Evolutionary conservation across 163 green algal genomes (phyloP), one percentile per base, ranked within the genome.

Genomic region (Scenedesmus sp.): DNA sequence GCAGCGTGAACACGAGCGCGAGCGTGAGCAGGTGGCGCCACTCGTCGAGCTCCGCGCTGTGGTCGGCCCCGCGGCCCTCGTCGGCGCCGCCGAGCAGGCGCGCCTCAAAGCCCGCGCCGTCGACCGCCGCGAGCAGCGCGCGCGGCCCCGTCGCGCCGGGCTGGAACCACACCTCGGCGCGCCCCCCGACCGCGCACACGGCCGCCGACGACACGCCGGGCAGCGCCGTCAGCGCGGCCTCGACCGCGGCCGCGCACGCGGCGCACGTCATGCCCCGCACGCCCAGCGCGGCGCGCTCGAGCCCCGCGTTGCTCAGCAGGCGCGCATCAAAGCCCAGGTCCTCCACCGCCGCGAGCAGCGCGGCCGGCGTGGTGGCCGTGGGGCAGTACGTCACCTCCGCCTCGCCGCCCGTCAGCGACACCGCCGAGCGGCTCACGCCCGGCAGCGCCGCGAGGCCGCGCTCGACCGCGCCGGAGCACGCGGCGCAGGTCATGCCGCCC

Each of bases 1-100:
- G 96, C 14, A 96, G 44, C 0, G 96, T 98, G 81, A 98, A 95
- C 29, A 85, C 24, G 3, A 90, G 54, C 24, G 81, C 85, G 31
- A 44, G 45, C 13, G 62, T 60, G 9, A 97, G 90, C 77, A 94
- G 77, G 2, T 60, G 58, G 53, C 87, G 74, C 89, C 91, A 97
- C 47, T 88, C 67, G 10, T 73, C 78, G 47, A 91, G 80, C 84
- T 98, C 95, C 24, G 71, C 80, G 45, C 75, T 54, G 42, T 88
- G 64, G 17, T 80, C 64, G n/a, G 3, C 34, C 0, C 44, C 75
- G 18, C 17, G 18, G 18, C 18, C 54, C 48, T 63, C 28, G 2
- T 62, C 63, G 45, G 57, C 48, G 34, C 28, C 71, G 4, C 34
- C 45, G 6, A 76, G 22, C 29, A 88, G 67, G 1, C 58, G 39